phyloP scores from a whole-genome alignment of 2,329 filamentous ascomycete species.

The Claviceps sp. region DNA sequence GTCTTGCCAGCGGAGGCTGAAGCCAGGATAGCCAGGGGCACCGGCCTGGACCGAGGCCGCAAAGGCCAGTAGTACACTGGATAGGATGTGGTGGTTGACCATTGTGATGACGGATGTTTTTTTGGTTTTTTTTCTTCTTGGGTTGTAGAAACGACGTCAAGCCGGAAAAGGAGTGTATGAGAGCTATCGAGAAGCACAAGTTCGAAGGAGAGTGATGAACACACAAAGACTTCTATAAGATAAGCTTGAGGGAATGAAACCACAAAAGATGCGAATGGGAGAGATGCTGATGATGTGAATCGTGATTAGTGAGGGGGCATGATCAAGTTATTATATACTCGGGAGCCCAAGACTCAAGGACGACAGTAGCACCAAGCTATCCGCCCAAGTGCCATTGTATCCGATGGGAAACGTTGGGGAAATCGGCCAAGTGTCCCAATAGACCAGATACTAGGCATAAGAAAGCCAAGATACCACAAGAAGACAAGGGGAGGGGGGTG shows the following conservation, averaged over 20 bases:
- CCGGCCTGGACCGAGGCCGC: slow-evolving; percentile 20
- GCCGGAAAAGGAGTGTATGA: not conserved
- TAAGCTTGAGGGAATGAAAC: too few species aligned
- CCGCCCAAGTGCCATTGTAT: not conserved
- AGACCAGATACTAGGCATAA: not conserved
- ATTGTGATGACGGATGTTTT: slow-evolving; percentile 6
- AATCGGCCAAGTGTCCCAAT: not conserved
- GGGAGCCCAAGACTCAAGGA: not conserved
- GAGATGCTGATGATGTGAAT: too few species aligned
- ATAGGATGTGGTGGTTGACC: slow-evolving; percentile 10
- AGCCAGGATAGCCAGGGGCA: slow-evolving; percentile 26
- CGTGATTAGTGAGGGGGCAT: too few species aligned
- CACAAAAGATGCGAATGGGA: too few species aligned
- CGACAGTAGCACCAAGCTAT: not conserved
- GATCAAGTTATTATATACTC: not conserved
- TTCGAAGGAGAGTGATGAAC: too few species aligned
- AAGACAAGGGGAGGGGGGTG: too few species aligned
- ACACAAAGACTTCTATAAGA: too few species aligned
- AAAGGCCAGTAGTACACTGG: slow-evolving; percentile 16
- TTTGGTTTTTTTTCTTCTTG: not conserved
- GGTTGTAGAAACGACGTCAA: not conserved
- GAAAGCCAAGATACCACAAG: not conserved
- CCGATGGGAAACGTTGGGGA: not conserved
- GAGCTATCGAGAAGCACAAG: not conserved
- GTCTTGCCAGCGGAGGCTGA: slow-evolving; percentile 29